phyloP scores from a whole-genome alignment of 2,329 filamentous ascomycete genomes.

The Immersiporthe knoxdaviesiana region DNA sequence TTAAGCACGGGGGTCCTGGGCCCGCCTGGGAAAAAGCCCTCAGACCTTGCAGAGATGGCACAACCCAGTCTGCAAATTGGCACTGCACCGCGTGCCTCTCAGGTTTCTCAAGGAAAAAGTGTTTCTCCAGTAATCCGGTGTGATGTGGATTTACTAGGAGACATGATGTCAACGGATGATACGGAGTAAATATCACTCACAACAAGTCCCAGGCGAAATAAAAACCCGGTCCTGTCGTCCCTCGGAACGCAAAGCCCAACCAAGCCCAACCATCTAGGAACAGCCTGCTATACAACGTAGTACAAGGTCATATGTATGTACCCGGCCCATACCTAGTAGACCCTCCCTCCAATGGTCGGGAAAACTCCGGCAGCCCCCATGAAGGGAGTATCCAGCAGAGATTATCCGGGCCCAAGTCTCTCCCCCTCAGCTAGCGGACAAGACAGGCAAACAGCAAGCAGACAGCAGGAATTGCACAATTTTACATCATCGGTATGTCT shows the following conservation, averaged over 20 bases:
- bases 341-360: no score
- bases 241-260: neutral
- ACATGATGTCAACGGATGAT: neutral
- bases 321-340: neutral
- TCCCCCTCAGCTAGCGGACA: neutral
- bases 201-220: neutral
- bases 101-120: neutral
- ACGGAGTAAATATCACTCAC: neutral
- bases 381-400: neutral
- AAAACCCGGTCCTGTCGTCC: neutral
- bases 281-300: neutral
- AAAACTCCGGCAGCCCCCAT: neutral
- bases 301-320: neutral
- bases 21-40: neutral
- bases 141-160: neutral
- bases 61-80: no score
- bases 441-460: neutral
- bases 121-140: neutral
- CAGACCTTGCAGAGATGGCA: conserved; percentile 8
- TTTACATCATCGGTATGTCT: neutral
- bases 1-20: neutral
- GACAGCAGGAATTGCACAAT: neutral
- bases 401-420: neutral
- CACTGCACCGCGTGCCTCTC: neutral
- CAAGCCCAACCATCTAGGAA: neutral